Evolutionary conservation across 371 early-diverging fungal species (phyloP), one percentile per base, ranked within the genome.

Genomic region (Fennellomyces sp.): DNA sequence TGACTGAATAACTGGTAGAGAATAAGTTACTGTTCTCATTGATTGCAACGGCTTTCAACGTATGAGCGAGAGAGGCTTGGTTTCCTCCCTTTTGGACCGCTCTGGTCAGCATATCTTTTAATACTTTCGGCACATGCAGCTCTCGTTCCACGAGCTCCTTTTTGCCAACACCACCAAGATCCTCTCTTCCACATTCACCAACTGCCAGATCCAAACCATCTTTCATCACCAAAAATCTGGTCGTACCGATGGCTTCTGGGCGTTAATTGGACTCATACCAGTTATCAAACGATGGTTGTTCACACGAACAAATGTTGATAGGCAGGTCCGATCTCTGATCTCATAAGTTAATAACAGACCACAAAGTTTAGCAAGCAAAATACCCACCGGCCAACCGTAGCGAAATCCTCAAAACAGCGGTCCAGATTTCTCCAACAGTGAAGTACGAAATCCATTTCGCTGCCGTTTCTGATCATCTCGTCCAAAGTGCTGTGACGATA

Each of bases 171-270:
- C 56, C 45, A 7, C 56, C 56, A 5, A 42, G n/a, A 56, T 56
- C 56, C n/a, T 56, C 50, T 50, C 29, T 50, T 3, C 41, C 30
- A 33, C 52, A 59, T 41, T 59, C 60, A 41, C 60, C 30, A 17
- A 59, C 28, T 19, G 41, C 60, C 15, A 36, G 35, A 28, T 59
- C 41, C 5, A 59, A 17, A 41, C 31, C 19, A 51, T 59, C 25
- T 12, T 59, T 50, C 21, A 59, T 41, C 10, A 59, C 21, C 8
- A 59, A 41, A 51, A 38, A 19, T 59, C 60, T 4, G 60, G 52
- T 8, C 41, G 36, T 6, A 59, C 60, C 2, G 60, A 59, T 17
- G 36, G 31, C 52, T 51, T 25, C 29, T 59, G 47, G 2, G 38
- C 60, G 8, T 35, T 28, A 38, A 56, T 56, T 15, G 52, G 39